Percentiles rank a stretch among this genome's conserved stretches.
These are phyloP conservation scores for Stromatinia cepivora DNA, from an alignment of 2,329 filamentous ascomycete species.

Conservation along the genomic window DNA sequence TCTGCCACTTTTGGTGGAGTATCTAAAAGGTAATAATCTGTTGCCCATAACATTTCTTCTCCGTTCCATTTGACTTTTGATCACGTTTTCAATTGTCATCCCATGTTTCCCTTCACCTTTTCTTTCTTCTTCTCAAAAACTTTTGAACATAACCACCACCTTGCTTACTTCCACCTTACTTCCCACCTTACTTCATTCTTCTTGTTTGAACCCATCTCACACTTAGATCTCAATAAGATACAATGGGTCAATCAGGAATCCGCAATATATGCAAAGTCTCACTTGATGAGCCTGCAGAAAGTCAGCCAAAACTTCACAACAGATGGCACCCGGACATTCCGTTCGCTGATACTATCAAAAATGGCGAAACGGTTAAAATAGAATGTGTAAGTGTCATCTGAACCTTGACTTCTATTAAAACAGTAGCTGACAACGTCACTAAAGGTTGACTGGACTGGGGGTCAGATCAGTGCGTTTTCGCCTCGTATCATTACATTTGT, in stretches of 20 bases:
- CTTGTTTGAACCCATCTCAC: slow-evolving; percentile 1
- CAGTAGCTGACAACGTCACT: slow-evolving; percentile 5
- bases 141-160: background rate
- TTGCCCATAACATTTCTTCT: background rate
- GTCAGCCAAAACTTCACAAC: slow-evolving; percentile 75
- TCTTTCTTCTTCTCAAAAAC: background rate
- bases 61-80: background rate
- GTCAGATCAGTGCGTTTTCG: slow-evolving; percentile 71
- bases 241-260: slow-evolving; percentile 56
- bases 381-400: slow-evolving; percentile 60
- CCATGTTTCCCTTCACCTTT: background rate
- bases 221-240: background rate
- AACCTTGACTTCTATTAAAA: slow-evolving; percentile 13
- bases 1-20: background rate
- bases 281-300: slow-evolving; percentile 67
- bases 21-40: background rate
- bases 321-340: slow-evolving; percentile 93
- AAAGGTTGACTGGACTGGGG: slow-evolving; percentile 56
- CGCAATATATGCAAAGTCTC: slow-evolving; percentile 73
- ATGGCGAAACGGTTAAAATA: slow-evolving; percentile 88
- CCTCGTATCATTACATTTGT: background rate
- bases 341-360: slow-evolving; percentile 68
- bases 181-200: background rate
- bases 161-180: no score
- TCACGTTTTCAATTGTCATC: background rate